These are phyloP conservation scores for Nakazawaea wyomingensis DNA, from an alignment of 805 yeast species.

Conservation along the genomic window DNA sequence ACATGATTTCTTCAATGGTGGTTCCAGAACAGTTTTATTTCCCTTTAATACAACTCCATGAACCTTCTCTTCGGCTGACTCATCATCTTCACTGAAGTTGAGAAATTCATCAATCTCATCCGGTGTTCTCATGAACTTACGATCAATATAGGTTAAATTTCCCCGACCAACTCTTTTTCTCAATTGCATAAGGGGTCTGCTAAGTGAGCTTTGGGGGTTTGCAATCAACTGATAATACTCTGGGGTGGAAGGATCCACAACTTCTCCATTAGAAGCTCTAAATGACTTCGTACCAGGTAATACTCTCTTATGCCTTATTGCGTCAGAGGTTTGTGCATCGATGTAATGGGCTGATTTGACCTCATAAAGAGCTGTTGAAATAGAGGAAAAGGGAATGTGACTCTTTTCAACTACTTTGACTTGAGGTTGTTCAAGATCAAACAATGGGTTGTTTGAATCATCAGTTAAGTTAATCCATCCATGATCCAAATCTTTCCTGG, in stretches of 20 bases:
- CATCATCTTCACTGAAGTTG: conserved; percentile 31
- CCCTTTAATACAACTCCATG: background rate
- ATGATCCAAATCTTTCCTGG: conserved; percentile 61
- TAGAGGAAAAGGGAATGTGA: conserved; percentile 77
- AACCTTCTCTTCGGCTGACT: conserved; percentile 6
- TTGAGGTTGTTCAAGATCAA: conserved; percentile 57
- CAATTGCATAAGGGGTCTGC: conserved; percentile 52
- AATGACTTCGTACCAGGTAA: conserved; percentile 40
- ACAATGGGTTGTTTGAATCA: conserved; percentile 77
- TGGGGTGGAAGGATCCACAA: conserved; percentile 41
- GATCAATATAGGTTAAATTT: conserved; percentile 68
- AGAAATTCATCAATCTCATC: conserved; percentile 35
- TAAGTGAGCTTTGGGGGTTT: conserved; percentile 23
- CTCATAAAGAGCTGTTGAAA: conserved; percentile 63
- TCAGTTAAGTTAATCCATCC: conserved; percentile 84
- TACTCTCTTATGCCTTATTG: conserved; percentile 41
- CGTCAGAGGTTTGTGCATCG: conserved; percentile 33
- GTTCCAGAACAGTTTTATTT: background rate
- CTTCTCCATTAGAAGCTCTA: conserved; percentile 46
- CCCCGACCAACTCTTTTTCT: conserved; percentile 74
- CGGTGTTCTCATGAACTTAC: conserved; percentile 39
- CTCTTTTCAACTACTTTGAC: conserved; percentile 43
- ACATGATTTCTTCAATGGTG: conserved; percentile 15
- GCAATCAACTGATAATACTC: conserved; percentile 39
- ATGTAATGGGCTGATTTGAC: conserved; percentile 55